Percentiles rank a stretch among this genome's conserved stretches.
Evolutionary conservation across 805 yeast species (phyloP).

Genomic region (Tetrapisispora phaffii): DNA sequence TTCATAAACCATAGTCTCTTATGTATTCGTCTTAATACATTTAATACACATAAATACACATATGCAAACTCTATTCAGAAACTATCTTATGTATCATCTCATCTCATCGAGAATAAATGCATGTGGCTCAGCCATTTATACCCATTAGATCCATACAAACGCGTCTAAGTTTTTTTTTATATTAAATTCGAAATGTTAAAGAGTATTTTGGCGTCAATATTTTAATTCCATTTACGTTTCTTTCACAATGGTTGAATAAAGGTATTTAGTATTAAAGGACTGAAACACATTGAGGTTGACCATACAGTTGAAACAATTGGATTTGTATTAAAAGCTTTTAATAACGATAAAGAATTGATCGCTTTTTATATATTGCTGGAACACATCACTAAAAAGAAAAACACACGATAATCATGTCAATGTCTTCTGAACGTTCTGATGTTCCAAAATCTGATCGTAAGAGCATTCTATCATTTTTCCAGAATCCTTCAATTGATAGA

Average conservation of each 20-base stretch:
- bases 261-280: background rate
- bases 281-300: too few relatives aligned
- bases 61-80: background rate
- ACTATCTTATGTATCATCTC: background rate
- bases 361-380: too few relatives aligned
- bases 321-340: too few relatives aligned
- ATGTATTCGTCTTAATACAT: too few relatives aligned
- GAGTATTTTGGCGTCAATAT: background rate
- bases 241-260: too few relatives aligned
- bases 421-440: constrained; percentile 4
- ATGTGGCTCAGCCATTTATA: background rate
- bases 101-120: background rate
- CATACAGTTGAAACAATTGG: background rate
- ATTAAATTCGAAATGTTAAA: background rate
- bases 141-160: background rate
- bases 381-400: background rate
- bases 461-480: constrained; percentile 21
- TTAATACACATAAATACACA: background rate
- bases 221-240: too few relatives aligned
- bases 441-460: constrained; percentile 6
- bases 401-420: background rate
- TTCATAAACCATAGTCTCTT: too few relatives aligned
- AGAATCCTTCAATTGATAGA: constrained; percentile 4
- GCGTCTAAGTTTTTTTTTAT: background rate
- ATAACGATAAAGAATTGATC: background rate